Percentiles rank a stretch among this genome's conserved stretches.
These are phyloP conservation scores for Pascua sp. DNA, from an alignment of 1,284 basidiomycete species.

Conservation along the genomic window DNA sequence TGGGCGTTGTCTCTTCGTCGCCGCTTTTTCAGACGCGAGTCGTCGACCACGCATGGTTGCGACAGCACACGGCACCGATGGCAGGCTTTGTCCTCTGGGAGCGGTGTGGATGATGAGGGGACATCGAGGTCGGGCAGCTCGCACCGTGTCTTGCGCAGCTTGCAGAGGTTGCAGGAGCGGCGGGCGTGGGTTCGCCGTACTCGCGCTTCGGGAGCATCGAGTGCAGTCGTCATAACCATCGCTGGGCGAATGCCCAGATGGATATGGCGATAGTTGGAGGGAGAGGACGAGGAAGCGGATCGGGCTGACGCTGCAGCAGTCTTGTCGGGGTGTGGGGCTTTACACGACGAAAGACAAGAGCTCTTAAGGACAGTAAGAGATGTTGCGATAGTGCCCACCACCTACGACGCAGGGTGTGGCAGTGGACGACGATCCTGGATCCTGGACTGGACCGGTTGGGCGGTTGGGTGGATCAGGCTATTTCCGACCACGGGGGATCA, in stretches of 20 bases:
- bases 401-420: too few relatives aligned
- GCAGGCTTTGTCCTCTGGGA: slow-evolving; percentile 39
- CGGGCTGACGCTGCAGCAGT: too few relatives aligned
- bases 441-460: too few relatives aligned
- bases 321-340: too few relatives aligned
- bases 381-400: too few relatives aligned
- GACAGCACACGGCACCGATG: slow-evolving; percentile 42
- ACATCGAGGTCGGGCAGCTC: slow-evolving; percentile 45
- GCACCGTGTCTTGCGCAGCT: slow-evolving; percentile 45
- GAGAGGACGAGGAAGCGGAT: too few relatives aligned
- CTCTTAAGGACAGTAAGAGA: too few relatives aligned
- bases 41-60: slow-evolving; percentile 44
- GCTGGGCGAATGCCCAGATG: background rate
- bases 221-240: too few relatives aligned
- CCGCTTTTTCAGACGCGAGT: slow-evolving; percentile 29
- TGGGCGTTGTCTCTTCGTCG: background rate
- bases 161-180: slow-evolving; percentile 44
- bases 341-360: too few relatives aligned
- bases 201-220: background rate
- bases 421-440: too few relatives aligned
- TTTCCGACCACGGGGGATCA: too few relatives aligned
- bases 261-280: background rate
- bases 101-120: slow-evolving; percentile 27
- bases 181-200: slow-evolving; percentile 44
- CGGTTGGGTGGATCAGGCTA: too few relatives aligned